These are phyloP conservation scores for Pilaira anomala DNA, from an alignment of 192 early-diverging fungal species.

Conservation along the genomic window DNA sequence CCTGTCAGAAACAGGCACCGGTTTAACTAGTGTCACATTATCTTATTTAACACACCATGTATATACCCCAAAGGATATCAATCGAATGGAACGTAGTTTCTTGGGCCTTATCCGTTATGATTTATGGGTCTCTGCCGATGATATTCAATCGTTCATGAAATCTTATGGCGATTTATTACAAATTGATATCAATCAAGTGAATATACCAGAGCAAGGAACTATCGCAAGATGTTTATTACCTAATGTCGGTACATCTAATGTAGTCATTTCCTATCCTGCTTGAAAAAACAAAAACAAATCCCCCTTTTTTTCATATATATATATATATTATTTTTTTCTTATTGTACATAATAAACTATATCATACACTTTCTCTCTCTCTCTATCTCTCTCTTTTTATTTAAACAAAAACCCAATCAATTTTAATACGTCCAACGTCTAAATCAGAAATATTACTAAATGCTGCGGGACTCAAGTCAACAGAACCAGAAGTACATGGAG, in stretches of 20 bases:
- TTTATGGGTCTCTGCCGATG: slow-evolving; percentile 42
- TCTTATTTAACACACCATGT: slow-evolving; percentile 38
- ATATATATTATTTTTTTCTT: slow-evolving; percentile 10
- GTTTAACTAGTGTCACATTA: slow-evolving; percentile 23
- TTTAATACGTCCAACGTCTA: slow-evolving; percentile 21
- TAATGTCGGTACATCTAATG: not conserved
- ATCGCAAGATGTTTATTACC: no score
- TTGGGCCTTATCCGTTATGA: slow-evolving; percentile 42
- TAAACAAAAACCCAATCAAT: slow-evolving; percentile 40
- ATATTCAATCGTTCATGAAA: slow-evolving; percentile 34
- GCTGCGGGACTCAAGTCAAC: slow-evolving; percentile 52
- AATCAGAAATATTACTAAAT: slow-evolving; percentile 37
- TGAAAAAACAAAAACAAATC: not conserved
- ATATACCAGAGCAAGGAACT: not conserved
- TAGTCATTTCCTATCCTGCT: no score
- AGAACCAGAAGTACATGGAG: slow-evolving; percentile 35
- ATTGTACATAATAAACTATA: slow-evolving; percentile 5
- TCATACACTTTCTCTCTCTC: no score
- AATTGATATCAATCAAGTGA: not conserved
- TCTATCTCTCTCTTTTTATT: not conserved
- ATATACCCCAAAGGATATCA: slow-evolving; percentile 44
- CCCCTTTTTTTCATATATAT: no score
- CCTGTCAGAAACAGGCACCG: slow-evolving; percentile 39
- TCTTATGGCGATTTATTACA: not conserved
- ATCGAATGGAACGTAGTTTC: slow-evolving; percentile 48